Evolutionary conservation across 352 stramenopile species (phyloP).

Genomic region (Pythium brassicae): DNA sequence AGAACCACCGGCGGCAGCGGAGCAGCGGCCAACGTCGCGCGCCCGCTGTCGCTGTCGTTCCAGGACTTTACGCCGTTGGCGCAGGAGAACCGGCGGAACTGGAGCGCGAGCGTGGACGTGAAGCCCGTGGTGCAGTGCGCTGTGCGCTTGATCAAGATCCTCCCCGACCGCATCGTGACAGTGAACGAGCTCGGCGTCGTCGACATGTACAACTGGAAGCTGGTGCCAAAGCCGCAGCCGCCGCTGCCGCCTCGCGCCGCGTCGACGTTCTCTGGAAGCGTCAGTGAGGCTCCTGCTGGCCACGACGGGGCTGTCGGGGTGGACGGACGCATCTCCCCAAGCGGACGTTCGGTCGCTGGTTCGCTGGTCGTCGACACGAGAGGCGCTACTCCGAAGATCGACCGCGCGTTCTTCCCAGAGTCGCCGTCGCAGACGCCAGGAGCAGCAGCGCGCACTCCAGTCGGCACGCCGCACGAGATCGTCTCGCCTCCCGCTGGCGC

Average conservation of each 20-base stretch:
- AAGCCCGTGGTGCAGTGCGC: constrained; percentile 53
- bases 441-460: constrained; percentile 1
- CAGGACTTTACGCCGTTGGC: constrained; percentile 44
- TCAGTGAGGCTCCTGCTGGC: background rate
- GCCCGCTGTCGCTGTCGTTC: constrained; percentile 62
- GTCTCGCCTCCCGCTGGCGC: background rate
- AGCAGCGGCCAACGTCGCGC: constrained; percentile 24
- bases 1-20: background rate
- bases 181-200: constrained; percentile 83
- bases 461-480: constrained; percentile 1
- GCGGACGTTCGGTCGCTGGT: background rate
- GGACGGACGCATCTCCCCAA: background rate
- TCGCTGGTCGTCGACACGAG: background rate
- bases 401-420: constrained; percentile 1
- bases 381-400: background rate
- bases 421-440: constrained; percentile 1
- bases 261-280: background rate
- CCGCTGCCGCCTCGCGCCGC: background rate
- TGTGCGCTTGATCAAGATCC: constrained; percentile 66
- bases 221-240: constrained; percentile 47
- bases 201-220: constrained; percentile 84
- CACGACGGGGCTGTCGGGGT: background rate
- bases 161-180: constrained; percentile 70
- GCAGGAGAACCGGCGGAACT: constrained; percentile 54
- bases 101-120: constrained; percentile 53